Evolutionary conservation across 345 rosid species (phyloP).

Genomic region (Mangifera indica): DNA sequence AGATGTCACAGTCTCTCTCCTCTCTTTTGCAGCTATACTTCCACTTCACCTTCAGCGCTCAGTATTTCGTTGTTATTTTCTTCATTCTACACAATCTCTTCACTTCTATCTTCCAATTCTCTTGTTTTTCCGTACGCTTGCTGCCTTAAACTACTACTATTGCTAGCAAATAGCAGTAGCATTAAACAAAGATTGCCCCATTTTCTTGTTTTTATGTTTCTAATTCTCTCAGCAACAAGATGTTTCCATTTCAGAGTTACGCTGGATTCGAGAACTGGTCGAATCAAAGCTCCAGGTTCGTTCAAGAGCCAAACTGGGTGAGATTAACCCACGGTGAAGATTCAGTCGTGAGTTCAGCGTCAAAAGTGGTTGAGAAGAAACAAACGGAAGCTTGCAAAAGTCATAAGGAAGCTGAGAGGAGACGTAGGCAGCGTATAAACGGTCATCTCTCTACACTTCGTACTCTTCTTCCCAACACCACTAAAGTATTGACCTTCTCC

Average conservation of each 20-base stretch:
- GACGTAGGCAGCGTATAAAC: conserved; percentile 64
- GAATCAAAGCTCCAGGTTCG: not conserved
- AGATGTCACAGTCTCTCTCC: not conserved
- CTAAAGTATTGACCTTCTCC: conserved; percentile 33
- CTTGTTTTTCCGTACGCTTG: not conserved
- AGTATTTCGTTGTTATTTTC: not conserved
- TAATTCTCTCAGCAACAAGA: not conserved
- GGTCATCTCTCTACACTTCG: conserved; percentile 62
- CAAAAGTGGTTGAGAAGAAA: conserved; percentile 23
- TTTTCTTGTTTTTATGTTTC: too few species aligned
- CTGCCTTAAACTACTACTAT: not conserved
- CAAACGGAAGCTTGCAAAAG: conserved; percentile 38
- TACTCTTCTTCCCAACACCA: conserved; percentile 50
- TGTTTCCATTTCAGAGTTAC: conserved; percentile 34
- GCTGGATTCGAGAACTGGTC: not conserved
- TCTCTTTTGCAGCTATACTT: conserved; percentile 15
- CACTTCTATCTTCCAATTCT: not conserved
- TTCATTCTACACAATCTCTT: not conserved
- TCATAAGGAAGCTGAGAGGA: conserved; percentile 59
- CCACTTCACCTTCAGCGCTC: not conserved
- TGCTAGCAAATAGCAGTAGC: too few species aligned
- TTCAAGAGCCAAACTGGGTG: conserved; percentile 19
- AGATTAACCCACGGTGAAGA: conserved; percentile 26
- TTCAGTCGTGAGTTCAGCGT: conserved; percentile 24
- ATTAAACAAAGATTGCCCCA: too few species aligned